Percentiles rank a stretch among this genome's conserved stretches.
Conservation (phyloP, 2,329 filamentous ascomycete species). For the Arthroderma sp. region DNA sequence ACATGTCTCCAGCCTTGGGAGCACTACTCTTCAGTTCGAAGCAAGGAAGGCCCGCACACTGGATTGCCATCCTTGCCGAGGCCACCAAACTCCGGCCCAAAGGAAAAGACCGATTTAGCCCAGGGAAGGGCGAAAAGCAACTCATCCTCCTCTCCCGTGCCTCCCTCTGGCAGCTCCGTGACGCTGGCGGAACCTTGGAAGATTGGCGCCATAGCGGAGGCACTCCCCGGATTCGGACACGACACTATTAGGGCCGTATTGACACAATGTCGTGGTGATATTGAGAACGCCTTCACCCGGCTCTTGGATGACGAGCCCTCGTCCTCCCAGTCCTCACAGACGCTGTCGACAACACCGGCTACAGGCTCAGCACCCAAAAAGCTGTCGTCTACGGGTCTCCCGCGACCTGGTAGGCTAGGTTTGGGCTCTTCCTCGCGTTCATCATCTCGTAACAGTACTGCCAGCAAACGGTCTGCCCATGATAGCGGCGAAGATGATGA, state of each 20-base stretch:
- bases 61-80: slow-evolving; percentile 39
- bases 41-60: slow-evolving; percentile 44
- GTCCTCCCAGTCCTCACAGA: slow-evolving; percentile 7
- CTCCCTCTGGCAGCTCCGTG: slow-evolving; percentile 19
- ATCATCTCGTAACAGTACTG: slow-evolving; percentile 29
- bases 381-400: slow-evolving; percentile 13
- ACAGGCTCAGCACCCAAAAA: background rate
- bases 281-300: slow-evolving; percentile 40
- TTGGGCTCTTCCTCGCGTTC: slow-evolving; percentile 27
- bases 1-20: slow-evolving; percentile 41
- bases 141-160: slow-evolving; percentile 1
- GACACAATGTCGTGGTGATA: slow-evolving; percentile 40
- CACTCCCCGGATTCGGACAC: slow-evolving; percentile 38
- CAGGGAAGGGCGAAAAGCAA: background rate
- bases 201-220: slow-evolving; percentile 40
- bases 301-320: slow-evolving; percentile 35
- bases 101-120: background rate
- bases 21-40: slow-evolving; percentile 55
- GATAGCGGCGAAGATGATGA: slow-evolving; percentile 25
- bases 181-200: slow-evolving; percentile 41
- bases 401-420: slow-evolving; percentile 19
- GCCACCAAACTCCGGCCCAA: background rate
- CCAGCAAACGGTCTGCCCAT: slow-evolving; percentile 30
- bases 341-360: slow-evolving; percentile 2
- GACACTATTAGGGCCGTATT: slow-evolving; percentile 40